phyloP scores from a whole-genome alignment of 768 basidiomycete species.

The Asterophora parasitica region DNA sequence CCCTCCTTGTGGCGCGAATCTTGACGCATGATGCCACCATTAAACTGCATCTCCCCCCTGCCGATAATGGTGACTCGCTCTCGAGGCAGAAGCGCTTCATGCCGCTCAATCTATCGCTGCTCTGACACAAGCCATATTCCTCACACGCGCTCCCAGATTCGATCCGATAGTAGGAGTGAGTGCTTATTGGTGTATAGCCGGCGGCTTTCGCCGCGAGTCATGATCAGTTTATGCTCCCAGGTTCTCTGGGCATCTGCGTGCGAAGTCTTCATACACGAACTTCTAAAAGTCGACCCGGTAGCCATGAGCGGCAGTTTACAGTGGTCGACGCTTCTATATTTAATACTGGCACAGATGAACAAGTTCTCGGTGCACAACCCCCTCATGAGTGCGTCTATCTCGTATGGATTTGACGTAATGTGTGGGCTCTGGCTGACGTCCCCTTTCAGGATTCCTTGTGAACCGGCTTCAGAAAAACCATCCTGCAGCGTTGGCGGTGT shows the following conservation, averaged over 20 bases:
- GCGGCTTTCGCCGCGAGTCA: not conserved
- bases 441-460: constrained; percentile 14
- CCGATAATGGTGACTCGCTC: constrained; percentile 10
- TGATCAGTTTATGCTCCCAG: constrained; percentile 3
- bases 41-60: constrained; percentile 15
- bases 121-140: constrained; percentile 11
- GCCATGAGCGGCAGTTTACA: constrained; percentile 6
- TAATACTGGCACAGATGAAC: constrained; percentile 15
- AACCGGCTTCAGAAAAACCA: constrained; percentile 14
- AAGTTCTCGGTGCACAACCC: constrained; percentile 13
- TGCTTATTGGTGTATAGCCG: not conserved
- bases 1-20: constrained; percentile 27
- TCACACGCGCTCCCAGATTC: constrained; percentile 10
- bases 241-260: constrained; percentile 17
- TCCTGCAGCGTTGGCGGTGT: constrained; percentile 7
- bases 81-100: constrained; percentile 14
- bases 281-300: constrained; percentile 5
- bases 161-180: constrained; percentile 18
- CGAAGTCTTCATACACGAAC: constrained; percentile 17
- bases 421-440: not conserved
- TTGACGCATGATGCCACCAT: constrained; percentile 31
- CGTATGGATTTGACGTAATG: not conserved
- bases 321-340: constrained; percentile 10
- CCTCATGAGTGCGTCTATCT: constrained; percentile 15
- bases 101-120: constrained; percentile 15